Conservation (phyloP, 1,284 basidiomycete genomes). For the Pseudozyma thailandica region DNA sequence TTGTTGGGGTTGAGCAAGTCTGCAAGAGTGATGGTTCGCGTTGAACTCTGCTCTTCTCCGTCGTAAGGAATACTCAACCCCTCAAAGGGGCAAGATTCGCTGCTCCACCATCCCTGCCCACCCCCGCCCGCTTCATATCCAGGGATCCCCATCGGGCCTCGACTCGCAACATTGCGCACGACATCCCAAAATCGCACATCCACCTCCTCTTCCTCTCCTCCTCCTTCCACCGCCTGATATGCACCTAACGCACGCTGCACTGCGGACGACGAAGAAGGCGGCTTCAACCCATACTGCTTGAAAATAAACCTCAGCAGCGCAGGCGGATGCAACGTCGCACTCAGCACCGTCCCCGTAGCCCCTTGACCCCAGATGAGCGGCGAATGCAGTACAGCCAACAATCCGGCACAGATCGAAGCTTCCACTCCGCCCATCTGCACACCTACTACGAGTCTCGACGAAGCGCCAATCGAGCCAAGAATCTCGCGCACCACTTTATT, state of each 20-base stretch:
- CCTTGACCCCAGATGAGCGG: conserved; percentile 41
- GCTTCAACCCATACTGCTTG: conserved; percentile 52
- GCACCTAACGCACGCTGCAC: conserved; percentile 28
- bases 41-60: neutral
- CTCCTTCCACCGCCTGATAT: conserved; percentile 9
- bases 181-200: conserved; percentile 58
- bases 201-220: conserved; percentile 15
- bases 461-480: conserved; percentile 17
- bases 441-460: conserved; percentile 47
- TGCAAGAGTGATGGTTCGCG: conserved; percentile 12
- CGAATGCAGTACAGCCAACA: conserved; percentile 42
- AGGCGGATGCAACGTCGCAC: conserved; percentile 33
- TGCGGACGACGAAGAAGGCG: conserved; percentile 27
- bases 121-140: conserved; percentile 37
- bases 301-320: conserved; percentile 45
- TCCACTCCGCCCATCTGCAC: conserved; percentile 35
- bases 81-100: conserved; percentile 28
- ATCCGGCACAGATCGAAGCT: conserved; percentile 9
- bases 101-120: conserved; percentile 47
- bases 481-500: conserved; percentile 28
- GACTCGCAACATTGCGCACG: conserved; percentile 35
- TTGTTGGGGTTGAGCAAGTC: conserved; percentile 25
- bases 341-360: conserved; percentile 34
- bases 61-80: neutral
- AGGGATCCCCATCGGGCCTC: conserved; percentile 48